Conservation (phyloP, 768 basidiomycete genomes). For the Leucocoprinus leucothites region DNA sequence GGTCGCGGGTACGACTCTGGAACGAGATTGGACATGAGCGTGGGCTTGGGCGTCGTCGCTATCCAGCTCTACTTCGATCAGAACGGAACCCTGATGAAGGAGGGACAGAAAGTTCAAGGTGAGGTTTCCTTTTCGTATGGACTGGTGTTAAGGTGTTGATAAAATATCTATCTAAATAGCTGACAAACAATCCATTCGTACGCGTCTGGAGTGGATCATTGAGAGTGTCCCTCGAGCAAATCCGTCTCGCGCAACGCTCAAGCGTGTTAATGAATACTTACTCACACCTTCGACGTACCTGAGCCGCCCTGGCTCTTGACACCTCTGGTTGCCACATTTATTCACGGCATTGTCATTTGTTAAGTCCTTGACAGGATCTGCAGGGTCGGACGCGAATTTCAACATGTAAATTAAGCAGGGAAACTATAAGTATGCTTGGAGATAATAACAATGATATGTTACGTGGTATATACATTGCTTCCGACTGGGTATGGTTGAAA, state of each 20-base stretch:
- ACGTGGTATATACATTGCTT: too few relatives aligned
- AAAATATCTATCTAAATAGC: neutral
- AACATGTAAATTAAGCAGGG: too few relatives aligned
- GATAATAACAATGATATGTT: too few relatives aligned
- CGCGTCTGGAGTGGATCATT: slow-evolving; percentile 84
- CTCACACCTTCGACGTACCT: slow-evolving; percentile 13
- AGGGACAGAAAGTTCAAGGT: neutral
- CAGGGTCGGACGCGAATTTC: too few relatives aligned
- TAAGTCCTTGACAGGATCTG: too few relatives aligned
- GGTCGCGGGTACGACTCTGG: slow-evolving; percentile 1
- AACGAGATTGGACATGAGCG: slow-evolving; percentile 57
- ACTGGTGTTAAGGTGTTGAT: neutral
- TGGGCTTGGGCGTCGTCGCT: slow-evolving; percentile 60
- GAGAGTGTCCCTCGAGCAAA: slow-evolving; percentile 72
- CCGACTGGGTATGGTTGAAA: too few relatives aligned
- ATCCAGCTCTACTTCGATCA: slow-evolving; percentile 59
- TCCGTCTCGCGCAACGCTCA: slow-evolving; percentile 76
- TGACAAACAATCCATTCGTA: slow-evolving; percentile 57
- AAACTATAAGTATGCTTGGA: too few relatives aligned
- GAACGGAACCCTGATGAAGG: slow-evolving; percentile 32
- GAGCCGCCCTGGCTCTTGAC: neutral
- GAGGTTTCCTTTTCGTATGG: neutral
- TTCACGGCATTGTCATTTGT: too few relatives aligned
- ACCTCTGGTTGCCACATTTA: too few relatives aligned
- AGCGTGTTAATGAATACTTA: slow-evolving; percentile 35